These are phyloP conservation scores for Berkeleyomyces rouxiae DNA, from an alignment of 2,329 filamentous ascomycete species.

Conservation along the genomic window DNA sequence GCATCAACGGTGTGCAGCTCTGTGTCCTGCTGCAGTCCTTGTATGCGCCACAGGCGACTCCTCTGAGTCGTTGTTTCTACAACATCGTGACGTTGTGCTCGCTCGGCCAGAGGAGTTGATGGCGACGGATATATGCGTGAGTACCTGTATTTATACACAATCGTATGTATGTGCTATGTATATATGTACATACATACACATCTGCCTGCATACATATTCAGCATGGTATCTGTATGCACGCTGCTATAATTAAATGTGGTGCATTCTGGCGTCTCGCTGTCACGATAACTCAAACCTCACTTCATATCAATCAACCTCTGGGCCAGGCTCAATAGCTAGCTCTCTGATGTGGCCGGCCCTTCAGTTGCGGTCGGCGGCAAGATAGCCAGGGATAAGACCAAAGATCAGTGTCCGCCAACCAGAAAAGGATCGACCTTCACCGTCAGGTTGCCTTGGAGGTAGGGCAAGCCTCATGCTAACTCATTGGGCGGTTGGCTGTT, in stretches of 20 bases:
- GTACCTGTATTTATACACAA: not conserved
- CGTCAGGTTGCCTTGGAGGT: not conserved
- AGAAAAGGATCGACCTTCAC: not conserved
- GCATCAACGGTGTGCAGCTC: not conserved
- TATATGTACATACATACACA: not conserved
- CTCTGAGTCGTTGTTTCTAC: not conserved
- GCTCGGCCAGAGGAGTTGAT: not conserved
- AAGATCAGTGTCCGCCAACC: not conserved
- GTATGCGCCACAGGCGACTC: not conserved
- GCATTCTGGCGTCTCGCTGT: not conserved
- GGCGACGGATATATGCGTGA: not conserved
- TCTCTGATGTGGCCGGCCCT: not conserved
- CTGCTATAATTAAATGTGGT: not conserved
- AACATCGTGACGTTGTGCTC: not conserved
- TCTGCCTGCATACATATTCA: not conserved
- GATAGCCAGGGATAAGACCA: not conserved
- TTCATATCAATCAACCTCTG: not conserved
- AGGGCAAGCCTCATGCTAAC: not conserved
- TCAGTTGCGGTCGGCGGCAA: not conserved
- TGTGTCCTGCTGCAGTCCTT: not conserved
- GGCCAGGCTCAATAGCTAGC: too few relatives aligned
- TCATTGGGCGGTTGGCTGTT: not conserved
- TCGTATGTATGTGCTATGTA: not conserved
- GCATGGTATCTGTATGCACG: not conserved
- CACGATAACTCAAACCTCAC: not conserved